A percentile compares a stretch with the other conserved stretches of the same genome.
These are phyloP conservation scores for Cyclotella baltica DNA, from an alignment of 108 stramenopile species.

Conservation along the genomic window DNA sequence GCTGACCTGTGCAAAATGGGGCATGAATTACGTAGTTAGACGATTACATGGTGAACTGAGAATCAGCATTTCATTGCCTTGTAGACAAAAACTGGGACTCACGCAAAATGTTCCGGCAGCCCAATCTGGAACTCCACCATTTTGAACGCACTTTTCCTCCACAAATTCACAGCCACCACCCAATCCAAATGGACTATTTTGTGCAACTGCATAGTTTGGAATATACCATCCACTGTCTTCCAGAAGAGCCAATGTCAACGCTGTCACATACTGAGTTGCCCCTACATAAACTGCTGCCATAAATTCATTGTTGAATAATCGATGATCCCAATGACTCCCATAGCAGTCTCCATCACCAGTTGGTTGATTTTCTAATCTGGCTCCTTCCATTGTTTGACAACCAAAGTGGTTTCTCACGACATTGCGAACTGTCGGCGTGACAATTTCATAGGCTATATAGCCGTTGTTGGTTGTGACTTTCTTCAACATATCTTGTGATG, in stretches of 20 bases:
- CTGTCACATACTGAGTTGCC: conserved; percentile 49
- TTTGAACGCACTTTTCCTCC: conserved; percentile 50
- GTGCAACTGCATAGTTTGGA: conserved; percentile 48
- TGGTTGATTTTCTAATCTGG: conserved; percentile 56
- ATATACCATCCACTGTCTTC: conserved; percentile 69
- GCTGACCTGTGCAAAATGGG: too few species aligned
- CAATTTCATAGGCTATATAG: conserved; percentile 52
- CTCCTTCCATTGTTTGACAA: conserved; percentile 62
- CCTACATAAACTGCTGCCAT: conserved; percentile 58
- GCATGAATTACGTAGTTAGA: too few species aligned
- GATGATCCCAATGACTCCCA: conserved; percentile 63
- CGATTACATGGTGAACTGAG: too few species aligned
- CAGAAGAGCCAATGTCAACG: conserved; percentile 61
- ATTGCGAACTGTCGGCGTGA: conserved; percentile 57
- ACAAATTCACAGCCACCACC: conserved; percentile 68
- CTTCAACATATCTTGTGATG: conserved; percentile 34
- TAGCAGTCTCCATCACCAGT: conserved; percentile 50
- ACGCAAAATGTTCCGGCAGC: conserved; percentile 45
- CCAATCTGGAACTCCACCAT: conserved; percentile 47
- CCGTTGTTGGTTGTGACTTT: conserved; percentile 38
- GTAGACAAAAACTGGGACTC: background rate
- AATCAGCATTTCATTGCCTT: too few species aligned
- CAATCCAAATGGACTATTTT: conserved; percentile 52
- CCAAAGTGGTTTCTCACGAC: conserved; percentile 67
- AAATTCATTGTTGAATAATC: conserved; percentile 56